Conservation (phyloP, 768 basidiomycete species). For the Mycena crocata region DNA sequence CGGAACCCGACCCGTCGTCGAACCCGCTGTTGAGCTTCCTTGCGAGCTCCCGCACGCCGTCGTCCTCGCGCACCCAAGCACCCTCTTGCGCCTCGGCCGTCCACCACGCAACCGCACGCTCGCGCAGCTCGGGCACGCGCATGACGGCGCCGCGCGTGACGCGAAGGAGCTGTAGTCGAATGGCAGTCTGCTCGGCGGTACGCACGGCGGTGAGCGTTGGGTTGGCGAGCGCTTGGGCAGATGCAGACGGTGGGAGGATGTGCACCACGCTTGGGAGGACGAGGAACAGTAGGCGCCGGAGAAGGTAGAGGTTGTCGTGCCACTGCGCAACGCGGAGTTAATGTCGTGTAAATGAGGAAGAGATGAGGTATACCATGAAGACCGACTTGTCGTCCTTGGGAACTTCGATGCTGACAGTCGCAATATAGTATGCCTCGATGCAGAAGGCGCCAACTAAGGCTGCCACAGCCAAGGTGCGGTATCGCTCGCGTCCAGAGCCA, state of each 20-base stretch:
- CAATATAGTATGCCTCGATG: slow-evolving; percentile 64
- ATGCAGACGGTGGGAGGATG: slow-evolving; percentile 50
- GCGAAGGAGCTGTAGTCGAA: slow-evolving; percentile 65
- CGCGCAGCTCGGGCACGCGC: slow-evolving; percentile 62
- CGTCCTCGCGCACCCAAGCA: slow-evolving; percentile 58
- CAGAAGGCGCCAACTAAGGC: slow-evolving; percentile 47
- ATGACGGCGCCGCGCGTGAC: slow-evolving; percentile 68
- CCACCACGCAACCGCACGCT: slow-evolving; percentile 68
- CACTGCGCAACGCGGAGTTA: slow-evolving; percentile 55
- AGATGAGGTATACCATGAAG: slow-evolving; percentile 49
- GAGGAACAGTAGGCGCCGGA: slow-evolving; percentile 71
- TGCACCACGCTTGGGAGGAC: slow-evolving; percentile 64
- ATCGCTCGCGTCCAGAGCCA: slow-evolving; percentile 54
- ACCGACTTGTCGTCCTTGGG: slow-evolving; percentile 51
- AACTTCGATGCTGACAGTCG: slow-evolving; percentile 60
- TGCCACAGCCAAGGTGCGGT: slow-evolving; percentile 60
- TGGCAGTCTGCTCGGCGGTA: slow-evolving; percentile 45
- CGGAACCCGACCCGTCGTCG: slow-evolving; percentile 25
- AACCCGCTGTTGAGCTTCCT: slow-evolving; percentile 51
- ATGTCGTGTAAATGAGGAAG: neutral
- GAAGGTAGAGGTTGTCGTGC: slow-evolving; percentile 69
- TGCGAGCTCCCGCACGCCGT: slow-evolving; percentile 59
- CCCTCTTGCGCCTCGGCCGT: slow-evolving; percentile 64
- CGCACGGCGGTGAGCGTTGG: slow-evolving; percentile 43
- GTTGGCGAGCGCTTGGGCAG: slow-evolving; percentile 46